Evolutionary conservation across 2,329 filamentous ascomycete genomes (phyloP).

Genomic region (Endothia cerciana): DNA sequence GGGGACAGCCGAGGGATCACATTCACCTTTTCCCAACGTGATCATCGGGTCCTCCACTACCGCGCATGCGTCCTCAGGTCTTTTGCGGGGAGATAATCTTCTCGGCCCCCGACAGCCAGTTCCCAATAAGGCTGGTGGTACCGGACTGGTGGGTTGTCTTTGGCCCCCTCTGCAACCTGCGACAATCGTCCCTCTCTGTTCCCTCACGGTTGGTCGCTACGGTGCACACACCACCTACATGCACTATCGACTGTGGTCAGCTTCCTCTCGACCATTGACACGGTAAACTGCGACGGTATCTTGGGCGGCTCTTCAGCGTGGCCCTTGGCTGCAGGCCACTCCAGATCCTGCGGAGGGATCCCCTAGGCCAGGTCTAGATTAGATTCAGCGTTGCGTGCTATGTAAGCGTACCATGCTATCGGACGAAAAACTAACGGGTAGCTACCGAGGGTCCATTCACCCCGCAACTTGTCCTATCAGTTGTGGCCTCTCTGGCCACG

Average conservation of each 20-base stretch:
- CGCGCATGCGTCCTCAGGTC: not conserved
- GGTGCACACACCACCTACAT: not conserved
- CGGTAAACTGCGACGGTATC: not conserved
- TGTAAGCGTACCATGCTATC: not conserved
- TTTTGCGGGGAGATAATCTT: not conserved
- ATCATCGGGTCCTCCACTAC: not conserved
- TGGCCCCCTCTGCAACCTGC: not conserved
- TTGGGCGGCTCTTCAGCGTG: not conserved
- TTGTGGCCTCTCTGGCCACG: not conserved
- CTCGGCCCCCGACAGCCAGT: not conserved
- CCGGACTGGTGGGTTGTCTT: not conserved
- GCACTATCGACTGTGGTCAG: conserved; percentile 1
- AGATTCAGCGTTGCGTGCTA: not conserved
- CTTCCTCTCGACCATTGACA: conserved; percentile 1
- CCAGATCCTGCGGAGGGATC: not conserved
- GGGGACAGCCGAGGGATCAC: conserved; percentile 16
- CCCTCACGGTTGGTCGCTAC: not conserved
- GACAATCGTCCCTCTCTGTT: not conserved
- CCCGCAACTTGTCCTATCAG: conserved; percentile 5
- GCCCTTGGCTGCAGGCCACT: conserved; percentile 7
- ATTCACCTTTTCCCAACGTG: not conserved
- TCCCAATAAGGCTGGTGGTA: conserved; percentile 18
- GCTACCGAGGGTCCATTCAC: not conserved
- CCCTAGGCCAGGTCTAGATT: conserved; percentile 7
- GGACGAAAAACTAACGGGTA: conserved; percentile 2